Percentiles rank a stretch among this genome's conserved stretches.
Evolutionary conservation across 2,329 filamentous ascomycete species (phyloP).

Genomic region (Nannizzia gypsea): DNA sequence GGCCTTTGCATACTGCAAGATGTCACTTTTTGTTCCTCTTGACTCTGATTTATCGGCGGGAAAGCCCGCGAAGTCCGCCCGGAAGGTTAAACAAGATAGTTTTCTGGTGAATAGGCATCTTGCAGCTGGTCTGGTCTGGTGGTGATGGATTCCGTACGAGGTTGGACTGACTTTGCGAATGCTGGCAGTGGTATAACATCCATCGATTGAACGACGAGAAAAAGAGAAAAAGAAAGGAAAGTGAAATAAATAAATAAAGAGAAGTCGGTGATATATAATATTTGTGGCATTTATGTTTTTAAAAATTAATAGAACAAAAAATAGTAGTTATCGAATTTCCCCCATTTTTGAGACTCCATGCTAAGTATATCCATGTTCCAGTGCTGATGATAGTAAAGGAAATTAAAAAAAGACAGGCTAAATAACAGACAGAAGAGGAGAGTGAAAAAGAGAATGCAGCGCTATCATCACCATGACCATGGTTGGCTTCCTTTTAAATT

Average conservation of each 20-base stretch:
- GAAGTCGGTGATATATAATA: background rate
- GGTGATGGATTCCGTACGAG: background rate
- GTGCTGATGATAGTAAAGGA: background rate
- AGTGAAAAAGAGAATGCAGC: background rate
- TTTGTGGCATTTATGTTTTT: too few species aligned
- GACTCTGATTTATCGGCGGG: background rate
- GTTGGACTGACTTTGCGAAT: background rate
- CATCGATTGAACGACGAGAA: background rate
- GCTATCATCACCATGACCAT: background rate
- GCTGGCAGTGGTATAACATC: background rate
- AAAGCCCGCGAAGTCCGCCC: conserved; percentile 1
- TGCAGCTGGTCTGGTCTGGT: background rate
- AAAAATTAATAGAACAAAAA: background rate
- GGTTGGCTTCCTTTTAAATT: conserved; percentile 2
- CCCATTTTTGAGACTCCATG: conserved; percentile 1
- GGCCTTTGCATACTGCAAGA: background rate
- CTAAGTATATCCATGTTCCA: background rate
- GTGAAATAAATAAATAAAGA: background rate
- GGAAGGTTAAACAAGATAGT: conserved; percentile 1
- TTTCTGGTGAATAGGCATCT: background rate
- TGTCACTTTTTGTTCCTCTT: background rate
- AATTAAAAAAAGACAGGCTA: background rate
- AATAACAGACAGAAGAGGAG: background rate
- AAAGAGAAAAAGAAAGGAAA: background rate
- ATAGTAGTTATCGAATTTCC: background rate